Conservation (phyloP, 257 asterid genomes). For the Linaria vulgaris region DNA sequence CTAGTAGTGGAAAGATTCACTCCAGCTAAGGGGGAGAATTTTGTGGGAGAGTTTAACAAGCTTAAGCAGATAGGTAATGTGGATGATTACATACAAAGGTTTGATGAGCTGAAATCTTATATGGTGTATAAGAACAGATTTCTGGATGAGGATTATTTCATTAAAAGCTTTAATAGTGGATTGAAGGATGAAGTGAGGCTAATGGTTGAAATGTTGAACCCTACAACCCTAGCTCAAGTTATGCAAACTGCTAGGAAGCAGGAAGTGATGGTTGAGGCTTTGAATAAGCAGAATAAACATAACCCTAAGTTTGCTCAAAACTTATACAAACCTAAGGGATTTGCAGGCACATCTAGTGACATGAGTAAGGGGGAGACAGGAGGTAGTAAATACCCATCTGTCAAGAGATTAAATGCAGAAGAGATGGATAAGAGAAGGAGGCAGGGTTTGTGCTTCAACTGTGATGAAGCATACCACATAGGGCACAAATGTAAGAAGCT, state of each 20-base stretch:
- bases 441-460: background rate
- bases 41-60: conserved; percentile 6
- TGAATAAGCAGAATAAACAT: no score
- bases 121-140: background rate
- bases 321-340: background rate
- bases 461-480: background rate
- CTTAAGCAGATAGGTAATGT: background rate
- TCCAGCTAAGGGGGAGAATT: background rate
- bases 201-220: background rate
- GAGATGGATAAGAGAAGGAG: background rate
- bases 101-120: conserved; percentile 7
- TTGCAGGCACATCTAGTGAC: no score
- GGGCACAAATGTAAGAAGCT: background rate
- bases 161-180: background rate
- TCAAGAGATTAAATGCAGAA: background rate
- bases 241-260: background rate
- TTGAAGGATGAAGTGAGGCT: conserved; percentile 1
- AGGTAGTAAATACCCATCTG: background rate
- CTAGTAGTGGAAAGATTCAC: background rate
- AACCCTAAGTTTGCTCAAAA: no score
- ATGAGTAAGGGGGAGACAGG: background rate
- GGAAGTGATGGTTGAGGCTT: background rate
- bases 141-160: background rate
- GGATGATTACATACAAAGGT: background rate
- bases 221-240: background rate